A percentile compares a stretch with the other conserved stretches of the same genome.
phyloP scores from a whole-genome alignment of 2,329 filamentous ascomycete genomes.

The Pseudocercospora eumusae region DNA sequence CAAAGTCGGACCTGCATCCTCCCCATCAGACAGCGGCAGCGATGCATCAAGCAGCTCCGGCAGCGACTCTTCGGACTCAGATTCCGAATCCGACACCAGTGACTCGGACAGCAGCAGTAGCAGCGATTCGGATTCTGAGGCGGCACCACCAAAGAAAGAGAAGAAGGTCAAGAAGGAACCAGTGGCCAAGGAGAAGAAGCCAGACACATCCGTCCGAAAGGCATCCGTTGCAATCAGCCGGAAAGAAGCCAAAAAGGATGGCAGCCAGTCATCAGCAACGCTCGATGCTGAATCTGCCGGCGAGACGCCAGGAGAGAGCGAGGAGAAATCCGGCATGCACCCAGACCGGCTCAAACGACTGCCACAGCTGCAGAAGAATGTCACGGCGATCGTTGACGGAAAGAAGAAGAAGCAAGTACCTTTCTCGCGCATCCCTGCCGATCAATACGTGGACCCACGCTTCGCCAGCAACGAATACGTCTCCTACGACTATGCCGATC shows the following conservation, averaged over 20 bases:
- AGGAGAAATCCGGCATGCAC: slow-evolving; percentile 42
- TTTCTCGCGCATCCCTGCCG: slow-evolving; percentile 75
- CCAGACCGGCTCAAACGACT: slow-evolving; percentile 38
- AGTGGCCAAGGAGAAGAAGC: not conserved
- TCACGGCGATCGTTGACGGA: slow-evolving; percentile 26
- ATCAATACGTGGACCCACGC: slow-evolving; percentile 66
- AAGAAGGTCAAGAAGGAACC: slow-evolving; percentile 19
- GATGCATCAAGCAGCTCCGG: slow-evolving; percentile 33
- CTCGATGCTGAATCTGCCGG: slow-evolving; percentile 30
- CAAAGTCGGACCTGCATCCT: slow-evolving; percentile 29
- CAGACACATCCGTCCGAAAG: not conserved
- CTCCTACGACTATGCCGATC: slow-evolving; percentile 82
- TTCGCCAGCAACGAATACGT: slow-evolving; percentile 80
- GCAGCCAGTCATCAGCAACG: slow-evolving; percentile 38
- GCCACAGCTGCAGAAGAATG: slow-evolving; percentile 30
- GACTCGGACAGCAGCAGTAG: slow-evolving; percentile 37
- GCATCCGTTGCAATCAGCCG: not conserved
- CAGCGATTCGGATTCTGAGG: slow-evolving; percentile 42
- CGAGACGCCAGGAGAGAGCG: slow-evolving; percentile 37
- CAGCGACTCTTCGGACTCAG: slow-evolving; percentile 26
- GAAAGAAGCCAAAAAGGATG: slow-evolving; percentile 17
- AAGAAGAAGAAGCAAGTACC: slow-evolving; percentile 64
- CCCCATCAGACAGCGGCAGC: slow-evolving; percentile 25
- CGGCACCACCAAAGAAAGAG: slow-evolving; percentile 25
- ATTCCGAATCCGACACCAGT: slow-evolving; percentile 13